These are phyloP conservation scores for Fraxinus xanthoxyloides DNA, from an alignment of 305 asterid species.

Conservation along the genomic window DNA sequence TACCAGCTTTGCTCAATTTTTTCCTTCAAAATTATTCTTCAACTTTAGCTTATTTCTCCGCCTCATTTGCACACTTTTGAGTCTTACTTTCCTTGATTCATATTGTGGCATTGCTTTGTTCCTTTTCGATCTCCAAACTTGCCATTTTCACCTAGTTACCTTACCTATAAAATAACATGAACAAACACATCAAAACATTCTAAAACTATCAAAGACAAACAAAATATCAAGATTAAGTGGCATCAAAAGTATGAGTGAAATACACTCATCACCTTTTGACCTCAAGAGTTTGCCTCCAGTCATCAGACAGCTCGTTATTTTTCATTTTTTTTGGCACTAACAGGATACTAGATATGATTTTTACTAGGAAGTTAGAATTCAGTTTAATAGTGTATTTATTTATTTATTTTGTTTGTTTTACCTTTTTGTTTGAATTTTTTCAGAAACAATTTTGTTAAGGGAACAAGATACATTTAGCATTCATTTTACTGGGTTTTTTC, in stretches of 20 bases:
- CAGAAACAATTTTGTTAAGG: neutral
- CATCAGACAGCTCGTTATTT: neutral
- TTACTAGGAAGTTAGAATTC: neutral
- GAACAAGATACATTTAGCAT: neutral
- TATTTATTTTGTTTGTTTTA: neutral
- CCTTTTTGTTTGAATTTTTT: slow-evolving; percentile 7
- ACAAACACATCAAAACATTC: neutral
- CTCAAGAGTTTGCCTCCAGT: neutral
- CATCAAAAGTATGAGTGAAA: too few species aligned
- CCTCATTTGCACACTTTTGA: neutral
- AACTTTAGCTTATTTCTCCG: neutral
- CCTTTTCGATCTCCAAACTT: neutral
- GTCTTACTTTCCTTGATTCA: neutral
- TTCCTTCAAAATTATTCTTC: neutral
- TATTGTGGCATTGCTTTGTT: neutral
- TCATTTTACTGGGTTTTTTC: neutral
- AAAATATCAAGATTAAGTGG: too few species aligned
- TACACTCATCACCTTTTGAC: neutral
- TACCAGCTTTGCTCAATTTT: neutral
- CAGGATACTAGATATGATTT: neutral
- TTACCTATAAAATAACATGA: neutral
- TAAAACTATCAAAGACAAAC: too few species aligned
- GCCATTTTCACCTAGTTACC: neutral
- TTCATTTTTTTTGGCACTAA: neutral
- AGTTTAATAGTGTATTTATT: neutral